Evolutionary conservation across 148 eudicot species (phyloP).

Genomic region (Oxyria digyna): DNA sequence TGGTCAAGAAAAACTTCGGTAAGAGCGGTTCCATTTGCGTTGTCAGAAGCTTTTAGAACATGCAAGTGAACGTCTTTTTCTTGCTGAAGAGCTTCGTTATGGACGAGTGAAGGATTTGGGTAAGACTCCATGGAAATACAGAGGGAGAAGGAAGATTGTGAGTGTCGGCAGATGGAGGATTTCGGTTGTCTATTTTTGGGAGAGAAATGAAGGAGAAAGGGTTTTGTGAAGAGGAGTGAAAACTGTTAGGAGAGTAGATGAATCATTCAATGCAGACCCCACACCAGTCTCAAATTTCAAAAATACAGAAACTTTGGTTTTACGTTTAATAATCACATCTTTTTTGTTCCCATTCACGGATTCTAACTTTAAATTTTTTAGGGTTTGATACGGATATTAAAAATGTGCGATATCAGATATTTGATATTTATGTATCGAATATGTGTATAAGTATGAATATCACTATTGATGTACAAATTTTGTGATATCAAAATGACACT

Average conservation of each 20-base stretch:
- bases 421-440: too few relatives aligned
- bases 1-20: conserved; percentile 9
- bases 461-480: too few relatives aligned
- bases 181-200: background rate
- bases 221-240: background rate
- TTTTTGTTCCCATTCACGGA: conserved; percentile 1
- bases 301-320: conserved; percentile 3
- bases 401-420: too few relatives aligned
- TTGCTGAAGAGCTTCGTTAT: background rate
- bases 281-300: conserved; percentile 4
- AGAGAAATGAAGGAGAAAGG: background rate
- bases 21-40: background rate
- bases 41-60: background rate
- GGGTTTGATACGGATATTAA: too few relatives aligned
- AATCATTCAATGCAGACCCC: conserved; percentile 12
- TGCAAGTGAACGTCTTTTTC: background rate
- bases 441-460: too few relatives aligned
- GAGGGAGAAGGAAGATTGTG: background rate
- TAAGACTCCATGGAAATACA: conserved; percentile 1
- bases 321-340: conserved; percentile 9
- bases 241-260: conserved; percentile 3
- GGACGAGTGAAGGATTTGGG: background rate
- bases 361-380: too few relatives aligned
- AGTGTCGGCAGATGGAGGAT: conserved; percentile 8
- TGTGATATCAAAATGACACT: too few relatives aligned